Evolutionary conservation across 257 asterid genomes (phyloP).

Genomic region (Ballota nigra): DNA sequence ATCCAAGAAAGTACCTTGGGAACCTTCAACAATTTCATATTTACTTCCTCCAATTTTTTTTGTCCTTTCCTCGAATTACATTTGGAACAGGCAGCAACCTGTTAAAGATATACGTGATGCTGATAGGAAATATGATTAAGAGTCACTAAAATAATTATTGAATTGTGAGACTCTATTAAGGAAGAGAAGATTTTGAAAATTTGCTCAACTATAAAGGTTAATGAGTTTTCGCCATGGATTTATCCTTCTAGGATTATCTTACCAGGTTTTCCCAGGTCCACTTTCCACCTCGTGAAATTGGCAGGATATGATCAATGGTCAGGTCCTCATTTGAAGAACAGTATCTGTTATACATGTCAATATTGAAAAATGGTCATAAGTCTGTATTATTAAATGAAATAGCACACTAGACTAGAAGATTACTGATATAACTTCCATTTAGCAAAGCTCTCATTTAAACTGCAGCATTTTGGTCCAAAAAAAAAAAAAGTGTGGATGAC

Average conservation of each 20-base stretch:
- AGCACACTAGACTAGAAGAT: neutral
- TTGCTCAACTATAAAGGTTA: neutral
- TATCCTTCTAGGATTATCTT: slow-evolving; percentile 17
- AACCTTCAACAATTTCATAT: slow-evolving; percentile 65
- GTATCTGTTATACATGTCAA: slow-evolving; percentile 47
- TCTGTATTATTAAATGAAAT: neutral
- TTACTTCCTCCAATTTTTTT: slow-evolving; percentile 75
- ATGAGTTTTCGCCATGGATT: neutral
- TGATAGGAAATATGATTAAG: neutral
- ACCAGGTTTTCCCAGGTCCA: slow-evolving; percentile 99
- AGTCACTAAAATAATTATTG: neutral
- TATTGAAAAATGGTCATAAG: neutral
- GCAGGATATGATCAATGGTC: slow-evolving; percentile 81
- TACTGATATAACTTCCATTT: neutral
- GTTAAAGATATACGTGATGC: slow-evolving; percentile 24
- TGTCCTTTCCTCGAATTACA: slow-evolving; percentile 92
- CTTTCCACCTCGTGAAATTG: slow-evolving; percentile 82
- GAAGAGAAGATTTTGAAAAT: neutral
- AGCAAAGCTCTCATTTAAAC: slow-evolving; percentile 1
- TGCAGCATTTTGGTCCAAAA: neutral
- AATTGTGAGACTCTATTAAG: neutral
- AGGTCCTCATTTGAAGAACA: slow-evolving; percentile 72
- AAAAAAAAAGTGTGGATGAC: neutral
- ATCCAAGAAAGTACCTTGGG: slow-evolving; percentile 53
- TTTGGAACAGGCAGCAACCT: slow-evolving; percentile 85